phyloP scores from a whole-genome alignment of 2,329 filamentous ascomycete species.

The Fusarium compactum region DNA sequence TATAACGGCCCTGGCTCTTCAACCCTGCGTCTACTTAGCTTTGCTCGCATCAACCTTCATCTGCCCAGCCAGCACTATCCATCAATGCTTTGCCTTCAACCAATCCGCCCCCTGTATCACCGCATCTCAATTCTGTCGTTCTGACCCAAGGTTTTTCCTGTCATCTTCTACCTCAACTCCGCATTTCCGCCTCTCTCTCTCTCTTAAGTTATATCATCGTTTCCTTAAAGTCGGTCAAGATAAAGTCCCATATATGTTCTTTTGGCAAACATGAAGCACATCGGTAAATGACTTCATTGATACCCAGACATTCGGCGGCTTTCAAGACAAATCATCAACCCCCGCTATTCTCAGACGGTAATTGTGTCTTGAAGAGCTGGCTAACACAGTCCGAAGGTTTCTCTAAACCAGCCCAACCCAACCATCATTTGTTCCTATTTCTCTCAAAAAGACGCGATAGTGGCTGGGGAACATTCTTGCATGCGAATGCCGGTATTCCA shows the following conservation, averaged over 20 bases:
- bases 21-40: conserved; percentile 25
- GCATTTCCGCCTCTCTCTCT: conserved; percentile 13
- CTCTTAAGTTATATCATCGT: conserved; percentile 9
- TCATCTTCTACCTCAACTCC: conserved; percentile 23
- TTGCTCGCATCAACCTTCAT: conserved; percentile 37
- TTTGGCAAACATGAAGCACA: not conserved
- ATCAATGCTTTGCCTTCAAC: conserved; percentile 19
- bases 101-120: conserved; percentile 34
- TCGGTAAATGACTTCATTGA: conserved; percentile 3
- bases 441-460: not conserved
- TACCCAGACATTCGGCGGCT: not conserved
- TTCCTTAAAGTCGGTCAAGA: conserved; percentile 10
- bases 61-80: conserved; percentile 15
- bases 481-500: not conserved
- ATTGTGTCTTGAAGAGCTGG: conserved; percentile 15
- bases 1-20: conserved; percentile 33
- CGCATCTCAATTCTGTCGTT: conserved; percentile 24
- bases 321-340: conserved; percentile 23
- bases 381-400: conserved; percentile 18
- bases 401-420: not conserved
- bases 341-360: conserved; percentile 21
- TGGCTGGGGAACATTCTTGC: not conserved
- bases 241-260: not conserved
- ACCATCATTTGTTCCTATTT: not conserved
- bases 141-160: conserved; percentile 25